Conservation (phyloP, 331 rosid genomes). For the Phaseolus coccineus region DNA sequence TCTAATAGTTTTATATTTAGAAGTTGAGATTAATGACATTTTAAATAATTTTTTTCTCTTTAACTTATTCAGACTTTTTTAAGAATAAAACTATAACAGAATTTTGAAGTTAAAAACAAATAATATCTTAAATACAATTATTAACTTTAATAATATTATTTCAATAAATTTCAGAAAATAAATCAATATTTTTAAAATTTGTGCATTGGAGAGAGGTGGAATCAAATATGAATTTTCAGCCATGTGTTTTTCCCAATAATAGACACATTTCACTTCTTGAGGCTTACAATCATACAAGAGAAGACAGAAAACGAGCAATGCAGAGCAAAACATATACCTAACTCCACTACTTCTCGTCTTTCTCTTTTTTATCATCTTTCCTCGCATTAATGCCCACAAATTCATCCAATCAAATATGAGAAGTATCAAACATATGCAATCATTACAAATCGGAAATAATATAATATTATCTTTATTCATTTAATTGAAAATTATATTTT, state of each 20-base stretch:
- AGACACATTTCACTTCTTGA: not conserved
- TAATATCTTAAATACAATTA: too few relatives aligned
- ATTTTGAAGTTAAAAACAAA: too few relatives aligned
- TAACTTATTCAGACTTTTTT: too few relatives aligned
- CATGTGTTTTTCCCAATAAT: not conserved
- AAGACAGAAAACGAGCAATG: not conserved
- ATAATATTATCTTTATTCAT: not conserved
- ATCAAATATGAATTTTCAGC: not conserved
- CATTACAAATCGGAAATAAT: not conserved
- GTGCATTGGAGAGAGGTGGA: not conserved
- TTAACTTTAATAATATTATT: too few relatives aligned
- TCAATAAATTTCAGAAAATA: too few relatives aligned
- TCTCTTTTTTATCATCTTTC: not conserved
- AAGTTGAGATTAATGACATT: too few relatives aligned
- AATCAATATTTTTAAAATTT: not conserved
- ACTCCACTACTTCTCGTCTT: constrained; percentile 30
- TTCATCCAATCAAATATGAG: not conserved
- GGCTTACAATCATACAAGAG: not conserved
- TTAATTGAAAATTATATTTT: not conserved
- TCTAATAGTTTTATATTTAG: too few relatives aligned
- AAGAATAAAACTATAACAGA: too few relatives aligned
- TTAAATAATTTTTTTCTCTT: too few relatives aligned
- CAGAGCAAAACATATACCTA: not conserved
- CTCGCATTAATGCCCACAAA: not conserved
- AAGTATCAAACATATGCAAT: too few relatives aligned